phyloP scores from a whole-genome alignment of 305 asterid genomes.

The Petunia hybrid region DNA sequence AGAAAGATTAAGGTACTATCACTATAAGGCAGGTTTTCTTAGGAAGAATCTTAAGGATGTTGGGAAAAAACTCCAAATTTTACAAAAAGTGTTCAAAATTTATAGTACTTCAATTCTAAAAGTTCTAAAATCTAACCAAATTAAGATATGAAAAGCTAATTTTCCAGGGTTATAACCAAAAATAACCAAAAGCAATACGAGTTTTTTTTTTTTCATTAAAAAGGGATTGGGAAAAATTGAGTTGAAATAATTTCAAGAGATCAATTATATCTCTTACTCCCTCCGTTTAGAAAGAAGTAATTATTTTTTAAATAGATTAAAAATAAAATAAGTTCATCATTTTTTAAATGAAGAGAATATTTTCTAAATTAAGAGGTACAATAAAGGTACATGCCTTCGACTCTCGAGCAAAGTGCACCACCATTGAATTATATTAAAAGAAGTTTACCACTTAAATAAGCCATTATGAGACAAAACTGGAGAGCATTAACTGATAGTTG shows the following conservation, averaged over 20 bases:
- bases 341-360: neutral
- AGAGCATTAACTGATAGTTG: neutral
- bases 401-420: conserved; percentile 20
- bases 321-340: no score
- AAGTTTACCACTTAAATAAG: neutral
- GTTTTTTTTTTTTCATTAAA: no score
- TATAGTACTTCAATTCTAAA: neutral
- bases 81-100: neutral
- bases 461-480: conserved; percentile 25
- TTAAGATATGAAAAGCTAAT: neutral
- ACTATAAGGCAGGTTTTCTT: neutral
- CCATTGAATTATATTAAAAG: conserved; percentile 9
- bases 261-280: no score
- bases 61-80: neutral
- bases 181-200: no score
- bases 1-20: neutral
- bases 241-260: no score
- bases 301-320: no score
- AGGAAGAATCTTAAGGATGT: neutral
- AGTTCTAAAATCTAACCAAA: neutral
- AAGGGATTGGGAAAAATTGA: no score
- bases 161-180: neutral
- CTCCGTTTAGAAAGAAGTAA: no score
- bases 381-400: conserved; percentile 1
- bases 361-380: neutral